Percentiles rank a stretch among this genome's conserved stretches.
phyloP scores from a whole-genome alignment of 1,284 basidiomycete species.

The Ceratobasidium sp. region DNA sequence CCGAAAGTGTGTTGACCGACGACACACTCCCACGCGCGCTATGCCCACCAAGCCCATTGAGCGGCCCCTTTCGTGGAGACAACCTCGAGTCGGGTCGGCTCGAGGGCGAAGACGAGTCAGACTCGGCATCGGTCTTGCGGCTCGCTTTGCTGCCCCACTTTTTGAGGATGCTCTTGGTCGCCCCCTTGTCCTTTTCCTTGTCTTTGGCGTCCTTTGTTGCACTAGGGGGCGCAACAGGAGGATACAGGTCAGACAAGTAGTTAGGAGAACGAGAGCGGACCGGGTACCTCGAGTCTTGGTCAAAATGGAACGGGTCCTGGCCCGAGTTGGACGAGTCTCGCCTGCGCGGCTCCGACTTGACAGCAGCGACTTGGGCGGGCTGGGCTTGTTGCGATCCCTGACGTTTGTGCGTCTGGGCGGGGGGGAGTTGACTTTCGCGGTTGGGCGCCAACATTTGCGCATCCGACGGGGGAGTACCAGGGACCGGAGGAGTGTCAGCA shows the following conservation, averaged over 20 bases:
- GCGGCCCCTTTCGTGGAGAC: constrained; percentile 3
- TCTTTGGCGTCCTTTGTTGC: background rate
- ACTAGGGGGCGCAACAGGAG: background rate
- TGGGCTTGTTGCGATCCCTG: constrained; percentile 11
- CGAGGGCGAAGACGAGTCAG: background rate
- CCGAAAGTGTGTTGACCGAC: constrained; percentile 23
- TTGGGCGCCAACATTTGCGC: background rate
- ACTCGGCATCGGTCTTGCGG: background rate
- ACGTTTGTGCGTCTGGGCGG: background rate
- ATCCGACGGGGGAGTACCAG: background rate
- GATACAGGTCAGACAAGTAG: background rate
- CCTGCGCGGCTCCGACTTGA: constrained; percentile 14
- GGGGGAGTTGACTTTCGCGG: constrained; percentile 20
- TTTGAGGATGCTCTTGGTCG: constrained; percentile 21
- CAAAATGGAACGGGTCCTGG: constrained; percentile 42
- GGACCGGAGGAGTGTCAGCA: background rate
- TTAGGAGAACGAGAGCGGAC: constrained; percentile 13
- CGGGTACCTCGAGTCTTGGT: constrained; percentile 34
- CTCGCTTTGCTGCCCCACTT: constrained; percentile 24
- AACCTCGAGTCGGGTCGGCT: constrained; percentile 1
- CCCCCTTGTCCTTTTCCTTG: constrained; percentile 5
- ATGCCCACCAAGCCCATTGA: constrained; percentile 8
- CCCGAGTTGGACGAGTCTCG: constrained; percentile 39
- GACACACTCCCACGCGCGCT: constrained; percentile 11
- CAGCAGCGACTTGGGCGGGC: constrained; percentile 14